Conservation (phyloP, 768 basidiomycete genomes). For the Amanita fuliginea region DNA sequence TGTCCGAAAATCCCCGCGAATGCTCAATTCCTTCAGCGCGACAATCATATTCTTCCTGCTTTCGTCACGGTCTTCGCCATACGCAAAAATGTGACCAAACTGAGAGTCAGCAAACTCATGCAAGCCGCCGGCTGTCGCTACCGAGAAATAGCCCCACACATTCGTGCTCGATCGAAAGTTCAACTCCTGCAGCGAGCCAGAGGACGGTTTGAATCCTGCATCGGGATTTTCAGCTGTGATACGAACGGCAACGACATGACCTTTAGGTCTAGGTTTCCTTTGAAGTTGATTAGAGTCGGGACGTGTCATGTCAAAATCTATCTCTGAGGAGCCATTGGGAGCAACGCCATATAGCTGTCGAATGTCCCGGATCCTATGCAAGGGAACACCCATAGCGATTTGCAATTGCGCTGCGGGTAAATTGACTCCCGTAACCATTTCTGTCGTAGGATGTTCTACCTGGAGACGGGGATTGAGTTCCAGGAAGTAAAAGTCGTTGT, state of each 20-base stretch:
- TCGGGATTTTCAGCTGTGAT: slow-evolving; percentile 99
- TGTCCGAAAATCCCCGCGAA: slow-evolving; percentile 96
- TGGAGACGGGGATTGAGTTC: slow-evolving; percentile 99
- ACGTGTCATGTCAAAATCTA: slow-evolving; percentile 93
- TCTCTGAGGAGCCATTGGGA: slow-evolving; percentile 79
- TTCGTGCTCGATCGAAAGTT: slow-evolving; percentile 99
- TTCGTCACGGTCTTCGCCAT: slow-evolving; percentile 92
- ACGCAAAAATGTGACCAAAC: slow-evolving; percentile 98
- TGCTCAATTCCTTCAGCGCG: slow-evolving; percentile 94
- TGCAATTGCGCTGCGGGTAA: slow-evolving; percentile 96
- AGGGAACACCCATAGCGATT: slow-evolving; percentile 94
- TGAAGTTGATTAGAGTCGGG: slow-evolving; percentile 84
- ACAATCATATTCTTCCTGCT: slow-evolving; percentile 99
- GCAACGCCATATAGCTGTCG: slow-evolving; percentile 92
- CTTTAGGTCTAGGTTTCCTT: slow-evolving; percentile 93
- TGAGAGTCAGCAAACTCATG: slow-evolving; percentile 99
- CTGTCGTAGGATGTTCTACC: slow-evolving; percentile 99
- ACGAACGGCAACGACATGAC: slow-evolving; percentile 97
- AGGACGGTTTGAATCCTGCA: slow-evolving; percentile 98
- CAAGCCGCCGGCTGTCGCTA: slow-evolving; percentile 87
- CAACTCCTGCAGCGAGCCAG: slow-evolving; percentile 92
- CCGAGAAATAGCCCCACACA: slow-evolving; percentile 99
- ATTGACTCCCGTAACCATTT: slow-evolving; percentile 99
- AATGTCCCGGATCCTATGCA: slow-evolving; percentile 93
- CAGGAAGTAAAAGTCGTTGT: slow-evolving; percentile 94